Conservation (phyloP, 257 asterid species). For the Avicennia marina region DNA sequence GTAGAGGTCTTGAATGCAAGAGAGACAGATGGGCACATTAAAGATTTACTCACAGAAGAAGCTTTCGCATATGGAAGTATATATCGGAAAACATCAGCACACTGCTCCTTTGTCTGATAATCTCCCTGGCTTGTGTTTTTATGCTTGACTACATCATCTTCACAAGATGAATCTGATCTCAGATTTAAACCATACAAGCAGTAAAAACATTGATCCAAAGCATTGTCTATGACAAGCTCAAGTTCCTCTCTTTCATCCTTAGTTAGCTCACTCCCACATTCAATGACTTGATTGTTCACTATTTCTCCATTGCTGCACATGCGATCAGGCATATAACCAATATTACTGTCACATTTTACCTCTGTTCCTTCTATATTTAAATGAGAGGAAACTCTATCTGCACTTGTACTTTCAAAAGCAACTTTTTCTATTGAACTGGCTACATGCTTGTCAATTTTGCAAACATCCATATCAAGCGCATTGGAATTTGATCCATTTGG, state of each 20-base stretch:
- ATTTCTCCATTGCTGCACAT: slow-evolving; percentile 30
- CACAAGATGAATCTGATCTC: slow-evolving; percentile 85
- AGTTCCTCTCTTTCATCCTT: slow-evolving; percentile 90
- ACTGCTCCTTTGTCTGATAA: slow-evolving; percentile 97
- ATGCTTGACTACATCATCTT: slow-evolving; percentile 84
- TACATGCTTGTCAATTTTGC: slow-evolving; percentile 32
- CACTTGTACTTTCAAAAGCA: slow-evolving; percentile 31
- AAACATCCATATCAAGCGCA: slow-evolving; percentile 36
- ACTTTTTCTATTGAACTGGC: slow-evolving; percentile 24
- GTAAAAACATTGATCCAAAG: slow-evolving; percentile 93
- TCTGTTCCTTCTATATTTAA: slow-evolving; percentile 32
- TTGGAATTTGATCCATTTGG: slow-evolving; percentile 26
- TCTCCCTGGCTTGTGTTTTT: slow-evolving; percentile 93
- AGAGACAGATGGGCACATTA: slow-evolving; percentile 9
- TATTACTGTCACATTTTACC: slow-evolving; percentile 32
- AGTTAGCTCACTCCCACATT: slow-evolving; percentile 45
- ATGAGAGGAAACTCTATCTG: slow-evolving; percentile 33
- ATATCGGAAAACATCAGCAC: slow-evolving; percentile 94
- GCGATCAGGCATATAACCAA: slow-evolving; percentile 28
- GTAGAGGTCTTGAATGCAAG: background rate
- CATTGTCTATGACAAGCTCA: slow-evolving; percentile 79
- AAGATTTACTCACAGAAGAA: slow-evolving; percentile 69
- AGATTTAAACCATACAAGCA: slow-evolving; percentile 90
- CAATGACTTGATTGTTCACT: slow-evolving; percentile 32
- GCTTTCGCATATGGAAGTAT: slow-evolving; percentile 93